Evolutionary conservation across 129 eudicot species (phyloP).

Genomic region (Solidago caesia): DNA sequence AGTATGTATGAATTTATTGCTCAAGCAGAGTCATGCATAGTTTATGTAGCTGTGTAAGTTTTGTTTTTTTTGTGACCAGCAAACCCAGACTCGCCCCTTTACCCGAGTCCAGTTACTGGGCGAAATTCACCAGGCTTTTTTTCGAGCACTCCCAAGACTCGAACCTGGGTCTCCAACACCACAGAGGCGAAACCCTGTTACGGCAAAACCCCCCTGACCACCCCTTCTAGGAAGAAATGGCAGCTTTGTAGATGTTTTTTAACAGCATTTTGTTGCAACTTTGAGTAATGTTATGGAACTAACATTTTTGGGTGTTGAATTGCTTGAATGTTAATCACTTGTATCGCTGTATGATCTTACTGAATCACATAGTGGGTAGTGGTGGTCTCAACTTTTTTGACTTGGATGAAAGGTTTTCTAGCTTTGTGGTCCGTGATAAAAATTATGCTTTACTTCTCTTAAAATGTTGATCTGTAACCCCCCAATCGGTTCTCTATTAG

Average conservation of each 20-base stretch:
- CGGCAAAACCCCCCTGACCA: too few relatives aligned
- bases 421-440: slow-evolving; percentile 1
- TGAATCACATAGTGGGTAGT: background rate
- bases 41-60: background rate
- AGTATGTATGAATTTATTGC: too few relatives aligned
- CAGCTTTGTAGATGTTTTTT: background rate
- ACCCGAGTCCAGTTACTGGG: too few relatives aligned
- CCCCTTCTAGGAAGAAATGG: background rate
- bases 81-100: too few relatives aligned
- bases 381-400: background rate
- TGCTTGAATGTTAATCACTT: too few relatives aligned
- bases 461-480: background rate
- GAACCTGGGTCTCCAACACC: too few relatives aligned
- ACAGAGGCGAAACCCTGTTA: too few relatives aligned
- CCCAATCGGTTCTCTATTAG: background rate
- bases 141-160: too few relatives aligned
- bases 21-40: background rate
- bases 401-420: background rate
- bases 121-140: too few relatives aligned
- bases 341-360: background rate
- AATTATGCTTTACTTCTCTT: background rate
- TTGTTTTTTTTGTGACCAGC: too few relatives aligned
- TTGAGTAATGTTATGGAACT: slow-evolving; percentile 12
- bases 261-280: background rate
- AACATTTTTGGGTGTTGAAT: background rate